Evolutionary conservation across 2,329 filamentous ascomycete genomes (phyloP), one percentile per base, ranked within the genome.

Genomic region (Aspergillus eucalypticola): DNA sequence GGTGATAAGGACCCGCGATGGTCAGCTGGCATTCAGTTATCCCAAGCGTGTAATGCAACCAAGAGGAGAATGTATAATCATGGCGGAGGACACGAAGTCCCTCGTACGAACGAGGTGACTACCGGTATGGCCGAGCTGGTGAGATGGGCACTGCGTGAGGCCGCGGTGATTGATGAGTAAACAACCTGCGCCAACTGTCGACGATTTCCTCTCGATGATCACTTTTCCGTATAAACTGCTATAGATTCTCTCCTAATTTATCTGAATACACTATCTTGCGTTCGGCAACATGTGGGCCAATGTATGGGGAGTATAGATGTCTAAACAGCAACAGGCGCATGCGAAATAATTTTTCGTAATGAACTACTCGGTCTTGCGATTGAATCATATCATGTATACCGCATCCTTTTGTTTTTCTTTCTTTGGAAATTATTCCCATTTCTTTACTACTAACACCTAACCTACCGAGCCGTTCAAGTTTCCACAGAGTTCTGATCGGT

Each of bases 51-150:
- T 56, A 69, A 73, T 32, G 59, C 67, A 10, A 56, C 56, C 3
- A 69, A 60, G n/a, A 68, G 72, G 23, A 71, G 64, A 27, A 63
- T 64, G 3, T 80, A 71, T 65, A 69, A 79, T 59, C 78, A 80
- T 67, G 69, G 68, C 0, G 78, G 78, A 6, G 78, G 78, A 0
- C 78, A 80, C 73, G 78, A 80, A 60, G 77, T 80, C 61, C 78
- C 78, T 8, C 66, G 78, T 32, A 70, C 53, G 5, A 62, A 60
- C 8, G 58, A 13, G 15, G 75, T 78, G 17, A 75, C 67, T 39
- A 60, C 64, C 17, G 59, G 62, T 7, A 71, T 79, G 54, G 73
- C 72, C 8, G 67, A 68, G 44, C 57, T 75, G 55, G 65, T 76
- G 15, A 54, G 69, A 35, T 75, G 73, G 74, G 72, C 59, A n/a